These are phyloP conservation scores for Cucurbitaria berberidis DNA, from an alignment of 2,329 filamentous ascomycete genomes.

Conservation along the genomic window DNA sequence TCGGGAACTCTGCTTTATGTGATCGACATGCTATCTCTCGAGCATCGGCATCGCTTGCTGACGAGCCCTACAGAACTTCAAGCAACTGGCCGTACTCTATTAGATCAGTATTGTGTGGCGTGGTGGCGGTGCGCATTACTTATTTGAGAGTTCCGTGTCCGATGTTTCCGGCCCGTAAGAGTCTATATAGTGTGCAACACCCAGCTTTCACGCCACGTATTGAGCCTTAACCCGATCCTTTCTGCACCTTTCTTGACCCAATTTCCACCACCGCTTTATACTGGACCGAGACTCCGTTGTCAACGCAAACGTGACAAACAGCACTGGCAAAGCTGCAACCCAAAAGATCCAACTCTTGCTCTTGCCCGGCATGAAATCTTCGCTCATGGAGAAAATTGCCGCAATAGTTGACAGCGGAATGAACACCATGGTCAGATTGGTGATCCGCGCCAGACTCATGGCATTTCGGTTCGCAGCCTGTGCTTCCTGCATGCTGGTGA, in stretches of 20 bases:
- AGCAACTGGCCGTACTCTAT: too few species aligned
- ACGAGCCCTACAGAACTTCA: too few species aligned
- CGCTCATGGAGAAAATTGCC: constrained; percentile 12
- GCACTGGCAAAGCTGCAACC: neutral
- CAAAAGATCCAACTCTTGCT: constrained; percentile 11
- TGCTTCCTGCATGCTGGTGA: constrained; percentile 12
- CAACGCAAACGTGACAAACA: neutral
- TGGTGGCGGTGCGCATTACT: too few species aligned
- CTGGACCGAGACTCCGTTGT: neutral
- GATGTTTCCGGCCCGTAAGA: too few species aligned
- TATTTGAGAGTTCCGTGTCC: too few species aligned
- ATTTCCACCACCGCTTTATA: neutral
- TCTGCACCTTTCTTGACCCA: neutral
- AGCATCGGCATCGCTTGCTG: too few species aligned
- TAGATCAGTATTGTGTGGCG: too few species aligned
- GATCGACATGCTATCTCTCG: too few species aligned
- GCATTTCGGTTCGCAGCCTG: constrained; percentile 9
- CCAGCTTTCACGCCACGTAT: neutral
- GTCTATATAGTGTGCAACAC: neutral
- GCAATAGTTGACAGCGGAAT: constrained; percentile 11
- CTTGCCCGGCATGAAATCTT: constrained; percentile 8
- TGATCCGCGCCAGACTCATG: constrained; percentile 4
- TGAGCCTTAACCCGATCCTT: neutral
- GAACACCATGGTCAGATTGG: constrained; percentile 13
- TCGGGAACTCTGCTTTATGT: too few species aligned